Evolutionary conservation across 2,329 filamentous ascomycete genomes (phyloP).

Genomic region (Apiospora saccharicola): DNA sequence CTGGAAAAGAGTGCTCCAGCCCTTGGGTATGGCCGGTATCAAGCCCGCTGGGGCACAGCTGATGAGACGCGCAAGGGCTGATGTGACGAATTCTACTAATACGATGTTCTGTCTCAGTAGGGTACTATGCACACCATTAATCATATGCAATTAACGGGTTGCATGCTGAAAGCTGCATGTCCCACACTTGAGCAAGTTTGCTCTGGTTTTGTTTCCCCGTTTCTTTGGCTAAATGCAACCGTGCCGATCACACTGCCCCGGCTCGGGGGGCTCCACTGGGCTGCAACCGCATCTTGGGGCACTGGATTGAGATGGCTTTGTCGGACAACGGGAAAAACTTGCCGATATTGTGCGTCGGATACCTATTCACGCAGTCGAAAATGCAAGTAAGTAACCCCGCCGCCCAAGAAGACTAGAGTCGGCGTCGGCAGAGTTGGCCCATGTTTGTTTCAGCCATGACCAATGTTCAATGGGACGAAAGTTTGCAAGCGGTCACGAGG

Average conservation of each 20-base stretch:
- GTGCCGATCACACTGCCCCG: slow-evolving; percentile 2
- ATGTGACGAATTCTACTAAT: not conserved
- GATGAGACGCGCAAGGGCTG: not conserved
- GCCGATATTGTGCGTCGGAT: not conserved
- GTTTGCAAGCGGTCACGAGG: not conserved
- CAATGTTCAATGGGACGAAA: not conserved
- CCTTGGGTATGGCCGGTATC: not conserved
- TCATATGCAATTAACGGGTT: not conserved
- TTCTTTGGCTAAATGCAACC: slow-evolving; percentile 14
- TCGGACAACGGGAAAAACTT: not conserved
- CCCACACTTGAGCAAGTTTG: slow-evolving; percentile 27
- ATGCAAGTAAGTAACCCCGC: not conserved
- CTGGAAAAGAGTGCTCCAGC: not conserved
- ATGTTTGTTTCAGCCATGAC: not conserved
- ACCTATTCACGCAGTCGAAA: not conserved
- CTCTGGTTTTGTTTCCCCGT: slow-evolving; percentile 19
- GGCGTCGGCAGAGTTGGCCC: not conserved
- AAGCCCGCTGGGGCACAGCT: not conserved
- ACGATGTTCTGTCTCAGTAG: not conserved
- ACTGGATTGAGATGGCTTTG: not conserved
- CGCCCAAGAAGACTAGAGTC: too few species aligned
- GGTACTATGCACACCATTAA: too few species aligned
- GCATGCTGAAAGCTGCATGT: not conserved
- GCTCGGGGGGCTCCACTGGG: slow-evolving; percentile 1
- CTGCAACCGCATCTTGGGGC: not conserved